Conservation (phyloP, 2,329 filamentous ascomycete genomes). For the Aspergillus chevalieri region DNA sequence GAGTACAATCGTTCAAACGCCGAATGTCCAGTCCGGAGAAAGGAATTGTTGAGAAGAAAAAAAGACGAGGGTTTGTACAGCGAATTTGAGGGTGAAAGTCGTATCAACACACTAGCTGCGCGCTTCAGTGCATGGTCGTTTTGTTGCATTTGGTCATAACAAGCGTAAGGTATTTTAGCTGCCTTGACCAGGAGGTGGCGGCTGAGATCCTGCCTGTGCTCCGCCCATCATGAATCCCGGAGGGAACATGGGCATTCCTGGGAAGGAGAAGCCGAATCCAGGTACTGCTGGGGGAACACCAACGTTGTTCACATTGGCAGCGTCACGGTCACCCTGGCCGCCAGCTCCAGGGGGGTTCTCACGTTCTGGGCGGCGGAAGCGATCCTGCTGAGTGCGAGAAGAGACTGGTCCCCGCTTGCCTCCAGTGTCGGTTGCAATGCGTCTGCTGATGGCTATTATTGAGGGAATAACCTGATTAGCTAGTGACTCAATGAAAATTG, state of each 20-base stretch:
- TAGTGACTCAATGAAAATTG: not conserved
- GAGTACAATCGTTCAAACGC: no score
- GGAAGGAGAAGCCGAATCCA: constrained; percentile 50
- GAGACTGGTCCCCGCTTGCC: constrained; percentile 46
- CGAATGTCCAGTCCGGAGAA: no score
- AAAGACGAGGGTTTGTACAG: no score
- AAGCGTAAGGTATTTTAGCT: constrained; percentile 9
- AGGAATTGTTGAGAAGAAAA: no score
- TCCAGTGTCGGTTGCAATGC: constrained; percentile 47
- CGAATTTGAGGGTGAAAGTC: not conserved
- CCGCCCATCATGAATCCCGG: constrained; percentile 43
- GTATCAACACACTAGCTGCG: not conserved
- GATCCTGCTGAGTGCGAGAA: constrained; percentile 31
- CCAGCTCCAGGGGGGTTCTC: constrained; percentile 25
- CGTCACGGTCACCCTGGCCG: constrained; percentile 30
- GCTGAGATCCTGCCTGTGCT: constrained; percentile 28
- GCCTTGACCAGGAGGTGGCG: constrained; percentile 35
- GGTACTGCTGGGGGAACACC: constrained; percentile 50
- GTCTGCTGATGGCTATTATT: constrained; percentile 43
- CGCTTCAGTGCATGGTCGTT: no score
- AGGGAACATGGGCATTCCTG: constrained; percentile 45
- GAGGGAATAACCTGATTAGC: constrained; percentile 3
- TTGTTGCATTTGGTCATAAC: no score
- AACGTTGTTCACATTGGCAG: constrained; percentile 36
- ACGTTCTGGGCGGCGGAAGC: constrained; percentile 29